phyloP scores from a whole-genome alignment of 345 rosid species.

The Litchi chinensis region DNA sequence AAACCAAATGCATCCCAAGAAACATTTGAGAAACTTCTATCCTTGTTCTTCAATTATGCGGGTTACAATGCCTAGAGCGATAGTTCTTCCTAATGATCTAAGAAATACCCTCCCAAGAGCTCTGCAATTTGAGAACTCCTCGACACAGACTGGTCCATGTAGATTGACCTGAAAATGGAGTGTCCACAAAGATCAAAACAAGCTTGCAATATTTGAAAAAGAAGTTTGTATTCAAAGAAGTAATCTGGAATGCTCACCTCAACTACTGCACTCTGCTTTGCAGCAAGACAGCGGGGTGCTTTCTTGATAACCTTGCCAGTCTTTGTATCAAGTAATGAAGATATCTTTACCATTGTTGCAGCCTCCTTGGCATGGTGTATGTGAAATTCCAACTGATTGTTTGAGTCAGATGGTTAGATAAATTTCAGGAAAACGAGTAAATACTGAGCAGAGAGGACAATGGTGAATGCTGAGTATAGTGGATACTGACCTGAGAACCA shows the following conservation, averaged over 20 bases:
- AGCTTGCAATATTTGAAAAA: background rate
- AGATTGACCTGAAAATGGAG: slow-evolving; percentile 56
- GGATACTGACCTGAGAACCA: slow-evolving; percentile 72
- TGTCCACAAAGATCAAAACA: slow-evolving; percentile 1
- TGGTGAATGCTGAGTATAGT: background rate
- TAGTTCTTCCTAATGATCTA: slow-evolving; percentile 78
- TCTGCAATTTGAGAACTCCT: slow-evolving; percentile 66
- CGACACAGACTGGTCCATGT: slow-evolving; percentile 64
- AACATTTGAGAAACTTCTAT: slow-evolving; percentile 5
- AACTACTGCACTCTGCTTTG: slow-evolving; percentile 79
- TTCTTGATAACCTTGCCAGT: slow-evolving; percentile 83
- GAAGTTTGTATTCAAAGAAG: background rate
- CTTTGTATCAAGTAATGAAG: slow-evolving; percentile 76
- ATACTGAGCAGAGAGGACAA: slow-evolving; percentile 2
- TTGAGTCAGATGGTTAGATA: slow-evolving; percentile 20
- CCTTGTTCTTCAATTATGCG: slow-evolving; percentile 53
- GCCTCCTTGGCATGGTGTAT: slow-evolving; percentile 87
- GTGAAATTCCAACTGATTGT: slow-evolving; percentile 83
- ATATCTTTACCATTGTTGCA: slow-evolving; percentile 64
- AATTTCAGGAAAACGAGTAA: background rate
- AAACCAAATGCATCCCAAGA: background rate
- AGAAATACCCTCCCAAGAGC: slow-evolving; percentile 90
- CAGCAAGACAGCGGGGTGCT: slow-evolving; percentile 72
- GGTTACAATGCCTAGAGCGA: slow-evolving; percentile 71
- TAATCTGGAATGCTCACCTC: slow-evolving; percentile 53